Base-by-base conservation (phyloP, 176 grass and related monocot genomes). In the Alopecurus myosuroides region DNA sequence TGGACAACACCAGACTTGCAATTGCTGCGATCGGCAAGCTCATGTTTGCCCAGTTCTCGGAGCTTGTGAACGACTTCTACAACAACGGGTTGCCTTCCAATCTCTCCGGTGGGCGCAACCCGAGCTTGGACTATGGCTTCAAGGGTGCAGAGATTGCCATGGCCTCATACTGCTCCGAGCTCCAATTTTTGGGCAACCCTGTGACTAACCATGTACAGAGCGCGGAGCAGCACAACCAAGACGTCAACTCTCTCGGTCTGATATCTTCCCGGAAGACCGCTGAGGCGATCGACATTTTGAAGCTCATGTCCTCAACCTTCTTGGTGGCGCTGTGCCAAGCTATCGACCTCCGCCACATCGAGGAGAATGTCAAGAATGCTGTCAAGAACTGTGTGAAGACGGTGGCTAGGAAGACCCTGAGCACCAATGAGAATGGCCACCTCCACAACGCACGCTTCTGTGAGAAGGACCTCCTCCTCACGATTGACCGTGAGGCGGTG, bases 201-300 rank as follows among this genome's bases (percentile, higher is more conserved):
- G 94, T 97, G 17, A 97, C 92, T 40, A 94, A 88, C 88, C 92
- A 97, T 44, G 94, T 97, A 11, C 94, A 97, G 87, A 97, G 94
- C 50, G 94, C 94, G 5, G 94, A 97, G 86, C 92, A 94, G 64
- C 94, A 97, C 84, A 97, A 94, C 87, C 94, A 97, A 53, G 91
- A 94, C 46, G 91, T 97, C 10, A 97, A 97, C 89, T 97, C 94
- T 3, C 82, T 97, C 4, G 94, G 94, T 20, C 84, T 97, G 69
- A 90, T 97, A 89, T 97, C 94, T 2, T 86, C 94, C 3, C 67
- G 94, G 65, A 97, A 97, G 84, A 97, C 92, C 0, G 92, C 80
- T 6, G 94, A 97, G 77, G 94, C 94, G 11, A n/a, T 97, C n/a
- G 94, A 94, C 44, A 80, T 97, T 11, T 81, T 97, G n/a, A 97